These are phyloP conservation scores for Trametes sp. DNA, from an alignment of 1,284 basidiomycete genomes.

Conservation along the genomic window DNA sequence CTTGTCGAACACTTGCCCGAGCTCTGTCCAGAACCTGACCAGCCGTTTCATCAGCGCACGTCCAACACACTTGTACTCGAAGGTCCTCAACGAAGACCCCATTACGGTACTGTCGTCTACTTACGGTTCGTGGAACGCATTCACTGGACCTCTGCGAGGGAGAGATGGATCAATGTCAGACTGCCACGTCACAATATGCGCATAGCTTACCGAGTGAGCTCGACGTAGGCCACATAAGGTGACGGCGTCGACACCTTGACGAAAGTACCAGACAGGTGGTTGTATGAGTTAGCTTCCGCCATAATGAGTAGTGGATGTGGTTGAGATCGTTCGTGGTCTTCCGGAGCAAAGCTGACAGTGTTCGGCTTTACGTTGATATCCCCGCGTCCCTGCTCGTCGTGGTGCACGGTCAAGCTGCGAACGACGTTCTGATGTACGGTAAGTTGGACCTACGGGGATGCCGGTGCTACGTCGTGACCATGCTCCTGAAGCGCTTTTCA, in stretches of 20 bases:
- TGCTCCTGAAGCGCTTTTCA: neutral
- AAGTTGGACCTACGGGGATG: neutral
- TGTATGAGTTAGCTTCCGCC: constrained; percentile 10
- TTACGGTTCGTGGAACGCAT: constrained; percentile 75
- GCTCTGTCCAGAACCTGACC: constrained; percentile 76
- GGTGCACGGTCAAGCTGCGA: neutral
- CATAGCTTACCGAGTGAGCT: constrained; percentile 56
- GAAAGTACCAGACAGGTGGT: constrained; percentile 49
- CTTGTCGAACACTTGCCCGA: constrained; percentile 66
- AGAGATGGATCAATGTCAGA: neutral
- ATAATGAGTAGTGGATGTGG: neutral
- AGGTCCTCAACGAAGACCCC: too few species aligned
- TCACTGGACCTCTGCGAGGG: constrained; percentile 68
- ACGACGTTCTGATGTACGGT: neutral
- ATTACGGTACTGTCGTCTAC: too few species aligned
- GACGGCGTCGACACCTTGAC: constrained; percentile 61
- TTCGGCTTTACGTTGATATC: too few species aligned
- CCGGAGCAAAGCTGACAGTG: too few species aligned
- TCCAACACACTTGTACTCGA: too few species aligned
- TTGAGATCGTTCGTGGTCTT: too few species aligned
- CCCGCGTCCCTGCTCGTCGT: neutral
- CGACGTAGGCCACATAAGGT: constrained; percentile 62
- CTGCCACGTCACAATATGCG: neutral
- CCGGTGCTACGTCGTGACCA: neutral
- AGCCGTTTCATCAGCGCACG: too few species aligned